Evolutionary conservation across 2,329 filamentous ascomycete species (phyloP).

Genomic region (Xylogone sp.): DNA sequence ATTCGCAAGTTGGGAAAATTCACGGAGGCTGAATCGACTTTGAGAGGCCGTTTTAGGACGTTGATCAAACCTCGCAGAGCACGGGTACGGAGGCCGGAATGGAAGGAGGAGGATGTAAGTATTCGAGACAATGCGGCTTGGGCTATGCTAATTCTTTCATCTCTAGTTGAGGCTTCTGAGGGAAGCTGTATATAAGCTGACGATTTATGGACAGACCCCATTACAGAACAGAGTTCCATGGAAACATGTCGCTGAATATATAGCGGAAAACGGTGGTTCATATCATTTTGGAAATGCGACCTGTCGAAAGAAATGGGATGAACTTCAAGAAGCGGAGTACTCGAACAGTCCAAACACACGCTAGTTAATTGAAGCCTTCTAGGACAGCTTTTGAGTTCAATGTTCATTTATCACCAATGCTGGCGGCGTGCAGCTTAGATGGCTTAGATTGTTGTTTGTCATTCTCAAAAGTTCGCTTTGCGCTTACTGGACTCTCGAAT

Average conservation of each 20-base stretch:
- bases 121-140: background rate
- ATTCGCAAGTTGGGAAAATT: constrained; percentile 55
- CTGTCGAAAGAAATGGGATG: constrained; percentile 55
- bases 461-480: background rate
- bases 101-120: constrained; percentile 62
- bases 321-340: constrained; percentile 21
- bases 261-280: constrained; percentile 46
- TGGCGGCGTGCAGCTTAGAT: too few relatives aligned
- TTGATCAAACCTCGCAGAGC: constrained; percentile 60
- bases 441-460: background rate
- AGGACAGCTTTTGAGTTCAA: background rate
- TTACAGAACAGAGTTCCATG: constrained; percentile 44
- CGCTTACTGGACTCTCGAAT: background rate
- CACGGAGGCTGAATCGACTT: constrained; percentile 65
- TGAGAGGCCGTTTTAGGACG: constrained; percentile 64
- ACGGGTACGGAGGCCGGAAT: constrained; percentile 62
- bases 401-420: background rate
- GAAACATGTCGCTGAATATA: constrained; percentile 54
- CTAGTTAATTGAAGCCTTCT: background rate
- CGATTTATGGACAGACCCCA: constrained; percentile 7
- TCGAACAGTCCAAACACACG: background rate
- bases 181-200: constrained; percentile 37
- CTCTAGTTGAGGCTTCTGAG: constrained; percentile 41
- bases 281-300: constrained; percentile 58
- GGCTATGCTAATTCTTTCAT: constrained; percentile 1